Conservation (phyloP, 495 filamentous ascomycete species). For the Alectoria sarmentosa region DNA sequence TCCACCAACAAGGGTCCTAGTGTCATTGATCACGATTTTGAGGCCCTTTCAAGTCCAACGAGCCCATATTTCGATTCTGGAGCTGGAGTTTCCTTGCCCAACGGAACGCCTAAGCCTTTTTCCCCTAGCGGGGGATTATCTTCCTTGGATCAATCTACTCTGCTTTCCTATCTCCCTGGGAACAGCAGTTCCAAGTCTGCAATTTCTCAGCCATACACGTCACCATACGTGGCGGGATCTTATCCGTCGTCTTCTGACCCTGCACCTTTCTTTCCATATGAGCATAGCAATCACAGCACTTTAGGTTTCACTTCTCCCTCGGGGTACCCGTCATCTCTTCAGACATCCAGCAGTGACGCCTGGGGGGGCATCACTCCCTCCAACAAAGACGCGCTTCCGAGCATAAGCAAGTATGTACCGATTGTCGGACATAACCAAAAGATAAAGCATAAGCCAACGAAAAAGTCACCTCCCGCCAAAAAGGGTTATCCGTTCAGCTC, state of each 20-base stretch:
- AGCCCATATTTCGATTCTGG: conserved; percentile 1
- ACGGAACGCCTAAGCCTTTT: conserved; percentile 7
- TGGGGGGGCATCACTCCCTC: background rate
- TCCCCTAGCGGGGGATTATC: background rate
- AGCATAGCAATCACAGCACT: conserved; percentile 11
- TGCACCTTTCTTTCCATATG: conserved; percentile 2
- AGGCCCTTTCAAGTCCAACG: background rate
- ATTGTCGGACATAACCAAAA: background rate
- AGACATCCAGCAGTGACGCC: background rate
- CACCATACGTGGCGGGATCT: conserved; percentile 10
- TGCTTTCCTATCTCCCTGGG: background rate
- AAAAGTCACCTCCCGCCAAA: conserved; percentile 13
- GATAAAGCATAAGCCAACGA: conserved; percentile 15
- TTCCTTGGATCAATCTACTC: background rate
- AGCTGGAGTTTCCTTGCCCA: background rate
- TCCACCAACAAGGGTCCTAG: background rate
- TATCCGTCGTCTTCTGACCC: background rate
- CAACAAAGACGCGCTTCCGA: background rate
- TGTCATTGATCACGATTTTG: conserved; percentile 9
- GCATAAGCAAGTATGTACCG: background rate
- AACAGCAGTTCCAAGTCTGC: conserved; percentile 4
- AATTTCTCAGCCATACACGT: conserved; percentile 6
- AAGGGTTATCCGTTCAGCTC: conserved; percentile 8
- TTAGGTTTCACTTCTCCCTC: background rate
- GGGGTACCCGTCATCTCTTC: background rate